phyloP scores from a whole-genome alignment of 305 asterid species.

The Fraxinus floribunda region DNA sequence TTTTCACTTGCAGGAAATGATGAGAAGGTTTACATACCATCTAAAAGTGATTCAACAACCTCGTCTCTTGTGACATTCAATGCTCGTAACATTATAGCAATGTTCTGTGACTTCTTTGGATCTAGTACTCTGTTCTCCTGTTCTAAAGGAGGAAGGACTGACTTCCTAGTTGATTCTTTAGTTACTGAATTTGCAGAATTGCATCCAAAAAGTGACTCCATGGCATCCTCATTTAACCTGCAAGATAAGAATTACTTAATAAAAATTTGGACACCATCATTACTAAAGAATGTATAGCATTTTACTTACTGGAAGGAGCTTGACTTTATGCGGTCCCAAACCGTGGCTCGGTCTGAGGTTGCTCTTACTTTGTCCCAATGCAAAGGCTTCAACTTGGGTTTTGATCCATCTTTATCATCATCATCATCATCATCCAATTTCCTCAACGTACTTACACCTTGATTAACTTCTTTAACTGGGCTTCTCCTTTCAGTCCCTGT shows the following conservation, averaged over 20 bases:
- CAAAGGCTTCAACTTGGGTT: conserved; percentile 64
- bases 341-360: conserved; percentile 47
- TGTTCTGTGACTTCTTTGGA: conserved; percentile 65
- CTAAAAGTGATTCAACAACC: conserved; percentile 59
- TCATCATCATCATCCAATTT: conserved; percentile 35
- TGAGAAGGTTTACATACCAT: conserved; percentile 37
- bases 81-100: conserved; percentile 62
- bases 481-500: conserved; percentile 32
- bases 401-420: conserved; percentile 56
- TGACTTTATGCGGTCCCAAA: conserved; percentile 62
- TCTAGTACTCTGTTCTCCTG: conserved; percentile 53
- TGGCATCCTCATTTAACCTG: conserved; percentile 65
- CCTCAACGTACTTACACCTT: conserved; percentile 36
- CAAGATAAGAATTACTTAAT: neutral
- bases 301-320: conserved; percentile 63
- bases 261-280: conserved; percentile 4
- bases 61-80: conserved; percentile 66
- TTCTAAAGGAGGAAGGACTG: conserved; percentile 31
- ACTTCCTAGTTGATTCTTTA: conserved; percentile 38
- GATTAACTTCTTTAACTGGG: conserved; percentile 25
- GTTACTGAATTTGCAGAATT: conserved; percentile 34
- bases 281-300: neutral
- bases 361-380: conserved; percentile 74
- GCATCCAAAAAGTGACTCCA: conserved; percentile 57
- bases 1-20: neutral